phyloP scores from a whole-genome alignment of 805 yeast genomes.

The Candida nitratophila region DNA sequence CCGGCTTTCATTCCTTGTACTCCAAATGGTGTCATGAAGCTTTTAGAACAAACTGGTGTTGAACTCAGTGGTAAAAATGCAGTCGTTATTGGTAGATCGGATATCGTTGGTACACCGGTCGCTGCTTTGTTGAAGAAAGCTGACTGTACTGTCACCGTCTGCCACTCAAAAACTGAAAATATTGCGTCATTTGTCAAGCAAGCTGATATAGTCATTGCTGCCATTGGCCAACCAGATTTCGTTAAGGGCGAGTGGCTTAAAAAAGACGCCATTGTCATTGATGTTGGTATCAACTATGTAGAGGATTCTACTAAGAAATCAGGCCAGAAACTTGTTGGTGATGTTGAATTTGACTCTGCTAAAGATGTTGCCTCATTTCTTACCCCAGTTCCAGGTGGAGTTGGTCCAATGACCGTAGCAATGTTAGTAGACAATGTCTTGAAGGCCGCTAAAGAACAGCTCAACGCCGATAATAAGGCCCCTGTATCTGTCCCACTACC shows the following conservation, averaged over 20 bases:
- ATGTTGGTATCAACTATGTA: constrained; percentile 77
- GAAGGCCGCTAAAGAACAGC: constrained; percentile 51
- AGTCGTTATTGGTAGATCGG: constrained; percentile 82
- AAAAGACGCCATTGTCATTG: constrained; percentile 61
- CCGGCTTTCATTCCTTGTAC: constrained; percentile 78
- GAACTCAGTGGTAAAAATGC: constrained; percentile 59
- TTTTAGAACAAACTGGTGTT: constrained; percentile 51
- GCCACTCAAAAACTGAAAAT: constrained; percentile 61
- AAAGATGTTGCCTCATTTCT: constrained; percentile 49
- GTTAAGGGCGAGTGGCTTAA: constrained; percentile 74
- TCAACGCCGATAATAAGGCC: constrained; percentile 12
- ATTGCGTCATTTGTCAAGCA: constrained; percentile 38
- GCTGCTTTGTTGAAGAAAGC: constrained; percentile 62
- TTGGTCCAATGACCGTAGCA: constrained; percentile 90
- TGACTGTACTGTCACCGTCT: constrained; percentile 69
- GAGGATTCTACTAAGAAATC: constrained; percentile 59
- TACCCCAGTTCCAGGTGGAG: constrained; percentile 93
- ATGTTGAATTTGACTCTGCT: constrained; percentile 59
- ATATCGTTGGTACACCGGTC: constrained; percentile 80
- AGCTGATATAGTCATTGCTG: constrained; percentile 76
- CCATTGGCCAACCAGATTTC: constrained; percentile 65
- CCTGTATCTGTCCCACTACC: constrained; percentile 49
- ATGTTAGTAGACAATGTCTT: constrained; percentile 69
- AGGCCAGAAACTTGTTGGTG: constrained; percentile 72
- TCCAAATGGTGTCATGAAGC: constrained; percentile 70